phyloP scores from a whole-genome alignment of 768 basidiomycete genomes.

The Termitomyces sp. region DNA sequence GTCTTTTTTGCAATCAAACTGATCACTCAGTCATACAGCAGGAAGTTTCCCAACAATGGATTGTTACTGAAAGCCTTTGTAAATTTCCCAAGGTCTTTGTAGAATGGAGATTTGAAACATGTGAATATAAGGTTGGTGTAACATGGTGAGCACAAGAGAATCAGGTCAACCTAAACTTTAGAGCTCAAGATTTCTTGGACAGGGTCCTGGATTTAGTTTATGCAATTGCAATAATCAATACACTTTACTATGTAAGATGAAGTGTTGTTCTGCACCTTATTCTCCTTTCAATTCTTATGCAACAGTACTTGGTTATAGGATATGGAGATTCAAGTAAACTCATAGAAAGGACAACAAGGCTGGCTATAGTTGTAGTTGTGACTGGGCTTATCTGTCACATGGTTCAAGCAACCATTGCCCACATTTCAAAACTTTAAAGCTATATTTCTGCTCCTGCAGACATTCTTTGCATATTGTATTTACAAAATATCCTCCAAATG shows the following conservation, averaged over 20 bases:
- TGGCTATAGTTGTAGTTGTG: background rate
- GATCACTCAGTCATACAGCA: background rate
- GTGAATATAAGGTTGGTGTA: background rate
- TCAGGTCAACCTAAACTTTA: background rate
- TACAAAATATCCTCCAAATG: background rate
- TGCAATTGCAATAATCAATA: background rate
- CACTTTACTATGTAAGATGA: background rate
- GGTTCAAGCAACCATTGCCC: background rate
- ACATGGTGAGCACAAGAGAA: background rate
- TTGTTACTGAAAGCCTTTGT: background rate
- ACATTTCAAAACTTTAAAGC: background rate
- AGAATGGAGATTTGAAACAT: background rate
- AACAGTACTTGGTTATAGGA: background rate
- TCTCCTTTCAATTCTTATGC: background rate
- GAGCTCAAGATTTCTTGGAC: background rate
- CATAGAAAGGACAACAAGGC: background rate
- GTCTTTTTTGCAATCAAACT: too few relatives aligned
- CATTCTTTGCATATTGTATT: background rate
- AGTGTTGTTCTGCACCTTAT: background rate
- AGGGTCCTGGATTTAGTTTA: background rate
- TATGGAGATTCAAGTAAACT: background rate
- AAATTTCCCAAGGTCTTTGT: background rate
- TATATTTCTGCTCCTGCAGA: background rate
- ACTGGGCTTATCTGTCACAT: background rate
- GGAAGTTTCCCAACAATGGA: background rate